Evolutionary conservation across 1,284 basidiomycete genomes (phyloP).

Genomic region (Ganoderma leucocontextum): DNA sequence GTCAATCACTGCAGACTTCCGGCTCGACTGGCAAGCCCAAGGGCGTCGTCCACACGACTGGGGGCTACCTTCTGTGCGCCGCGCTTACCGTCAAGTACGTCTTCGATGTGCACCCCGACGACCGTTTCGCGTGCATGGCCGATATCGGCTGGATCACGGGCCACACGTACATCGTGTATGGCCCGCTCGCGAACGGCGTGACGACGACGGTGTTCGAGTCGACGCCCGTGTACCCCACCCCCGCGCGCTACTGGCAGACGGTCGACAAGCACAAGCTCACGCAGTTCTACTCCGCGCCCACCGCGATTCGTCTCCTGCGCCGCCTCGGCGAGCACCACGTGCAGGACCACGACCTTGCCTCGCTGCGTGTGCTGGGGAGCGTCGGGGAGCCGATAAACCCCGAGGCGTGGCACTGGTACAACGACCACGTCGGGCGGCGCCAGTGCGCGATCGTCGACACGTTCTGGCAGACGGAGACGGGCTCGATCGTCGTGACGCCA

Average conservation of each 20-base stretch:
- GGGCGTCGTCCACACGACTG: conserved; percentile 96
- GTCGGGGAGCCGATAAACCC: conserved; percentile 99
- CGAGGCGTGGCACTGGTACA: conserved; percentile 99
- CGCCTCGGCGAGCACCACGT: conserved; percentile 91
- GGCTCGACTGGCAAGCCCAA: conserved; percentile 98
- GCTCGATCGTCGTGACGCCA: conserved; percentile 94
- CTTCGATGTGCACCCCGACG: conserved; percentile 94
- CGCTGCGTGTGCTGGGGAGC: conserved; percentile 88
- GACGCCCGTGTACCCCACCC: conserved; percentile 96
- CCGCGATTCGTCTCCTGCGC: conserved; percentile 92
- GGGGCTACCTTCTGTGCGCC: conserved; percentile 91
- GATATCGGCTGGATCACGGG: conserved; percentile 99
- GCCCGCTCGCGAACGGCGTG: conserved; percentile 91
- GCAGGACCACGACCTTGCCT: conserved; percentile 84
- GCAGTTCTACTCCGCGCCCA: conserved; percentile 94
- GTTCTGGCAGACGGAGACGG: conserved; percentile 98
- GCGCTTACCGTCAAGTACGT: conserved; percentile 95
- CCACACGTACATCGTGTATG: conserved; percentile 98
- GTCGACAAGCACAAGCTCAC: conserved; percentile 95
- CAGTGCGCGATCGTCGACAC: conserved; percentile 97
- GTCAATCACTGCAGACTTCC: conserved; percentile 68
- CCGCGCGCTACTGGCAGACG: conserved; percentile 96
- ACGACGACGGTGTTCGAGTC: conserved; percentile 96
- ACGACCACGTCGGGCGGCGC: conserved; percentile 89
- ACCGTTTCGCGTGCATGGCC: conserved; percentile 97